phyloP scores from a whole-genome alignment of 352 stramenopile genomes.

The Pythium sp. region DNA sequence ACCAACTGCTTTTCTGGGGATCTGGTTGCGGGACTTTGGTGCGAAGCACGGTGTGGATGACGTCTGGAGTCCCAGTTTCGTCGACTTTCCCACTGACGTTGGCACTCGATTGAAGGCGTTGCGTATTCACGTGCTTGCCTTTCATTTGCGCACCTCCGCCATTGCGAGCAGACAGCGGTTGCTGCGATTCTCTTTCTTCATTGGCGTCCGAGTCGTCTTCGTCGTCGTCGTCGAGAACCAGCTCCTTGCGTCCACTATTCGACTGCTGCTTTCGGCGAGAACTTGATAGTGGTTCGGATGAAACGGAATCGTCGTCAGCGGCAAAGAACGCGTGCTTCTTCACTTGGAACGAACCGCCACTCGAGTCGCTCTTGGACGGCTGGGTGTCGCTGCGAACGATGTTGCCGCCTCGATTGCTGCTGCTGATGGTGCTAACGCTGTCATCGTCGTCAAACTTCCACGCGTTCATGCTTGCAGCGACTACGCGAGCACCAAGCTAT shows the following conservation, averaged over 20 bases:
- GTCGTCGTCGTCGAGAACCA: constrained; percentile 26
- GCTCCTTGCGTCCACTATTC: constrained; percentile 15
- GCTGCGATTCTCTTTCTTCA: neutral
- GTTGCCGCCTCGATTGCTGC: neutral
- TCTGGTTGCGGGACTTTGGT: constrained; percentile 9
- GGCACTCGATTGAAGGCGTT: neutral
- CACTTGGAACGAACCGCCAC: constrained; percentile 8
- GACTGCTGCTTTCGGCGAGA: constrained; percentile 25
- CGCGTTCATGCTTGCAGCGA: constrained; percentile 8
- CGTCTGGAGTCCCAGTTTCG: constrained; percentile 5
- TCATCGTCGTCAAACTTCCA: constrained; percentile 9
- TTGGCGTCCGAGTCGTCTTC: constrained; percentile 6
- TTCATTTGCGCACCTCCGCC: neutral
- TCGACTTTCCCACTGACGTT: constrained; percentile 3
- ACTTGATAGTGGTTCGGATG: neutral
- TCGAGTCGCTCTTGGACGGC: constrained; percentile 1
- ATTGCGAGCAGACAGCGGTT: neutral
- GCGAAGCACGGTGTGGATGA: constrained; percentile 15
- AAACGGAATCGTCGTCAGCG: constrained; percentile 9
- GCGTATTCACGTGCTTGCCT: neutral
- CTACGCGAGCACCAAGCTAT: neutral
- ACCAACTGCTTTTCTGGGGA: neutral
- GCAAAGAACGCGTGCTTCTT: constrained; percentile 33
- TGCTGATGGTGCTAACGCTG: too few relatives aligned
- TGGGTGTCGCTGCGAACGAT: constrained; percentile 8